Evolutionary conservation across 2,329 filamentous ascomycete species (phyloP), one percentile per base, ranked within the genome.

Genomic region (Bipolaris victoriae): DNA sequence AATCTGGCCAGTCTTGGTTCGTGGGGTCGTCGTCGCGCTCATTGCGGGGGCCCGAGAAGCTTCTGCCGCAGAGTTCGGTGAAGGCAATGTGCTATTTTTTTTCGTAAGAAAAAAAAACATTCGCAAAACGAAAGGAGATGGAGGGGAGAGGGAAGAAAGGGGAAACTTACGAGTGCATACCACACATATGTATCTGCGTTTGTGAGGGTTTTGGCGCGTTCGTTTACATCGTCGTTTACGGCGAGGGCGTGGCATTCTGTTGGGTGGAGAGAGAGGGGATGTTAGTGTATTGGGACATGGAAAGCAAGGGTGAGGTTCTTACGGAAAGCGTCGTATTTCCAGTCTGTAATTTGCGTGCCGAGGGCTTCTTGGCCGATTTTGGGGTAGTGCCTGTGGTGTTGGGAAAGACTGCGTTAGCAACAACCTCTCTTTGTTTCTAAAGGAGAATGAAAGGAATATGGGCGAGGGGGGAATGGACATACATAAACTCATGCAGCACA

Each of bases 111-210:
- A 26, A 26, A 26, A 26, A 26, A 26, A 40, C 9, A 13, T 22
- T 22, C 22, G 18, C 7, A 40, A 41, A 41, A 15, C 20, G 3
- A 29, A 9, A 26, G 26, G 7, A 26, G 29, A 3, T 31, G 6
- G 39, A 5, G 18, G n/a, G 20, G 11, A 11, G 13, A 5, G 15
- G 1, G 9, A 29, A 31, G 3, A 7, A 49, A 31, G 13, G 7
- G 3, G 15, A 15, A 16, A 44, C 52, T 49, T 36, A 55, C 52
- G 20, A 55, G 36, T 24, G 39, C 52, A 39, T 41, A 55, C 45
- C 39, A 55, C 6, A 55, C 52, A 39, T 41, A 55, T 7, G 52
- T 55, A 22, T 55, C 52, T 2, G 52, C 45, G 29, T 49, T 55
- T 13, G 37, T 29, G 1, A 55, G 15, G 5, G 52, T 55, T 31